A percentile compares a stretch with the other conserved stretches of the same genome.
Evolutionary conservation across 768 basidiomycete species (phyloP).

Genomic region (Gymnopilus junonius): DNA sequence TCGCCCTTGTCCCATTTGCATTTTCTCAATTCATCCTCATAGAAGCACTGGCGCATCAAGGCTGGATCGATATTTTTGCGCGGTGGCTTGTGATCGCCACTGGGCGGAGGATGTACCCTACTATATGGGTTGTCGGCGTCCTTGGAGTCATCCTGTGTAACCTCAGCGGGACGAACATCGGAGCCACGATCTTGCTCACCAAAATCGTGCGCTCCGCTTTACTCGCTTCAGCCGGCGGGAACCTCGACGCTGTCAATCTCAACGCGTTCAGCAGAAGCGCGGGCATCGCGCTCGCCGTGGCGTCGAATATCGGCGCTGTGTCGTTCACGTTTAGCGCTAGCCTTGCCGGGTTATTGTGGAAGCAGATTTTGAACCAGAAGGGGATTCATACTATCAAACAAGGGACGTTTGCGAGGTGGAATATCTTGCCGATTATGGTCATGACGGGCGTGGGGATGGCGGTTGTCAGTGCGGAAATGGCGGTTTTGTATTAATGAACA

Average conservation of each 20-base stretch:
- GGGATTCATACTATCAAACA: slow-evolving; percentile 58
- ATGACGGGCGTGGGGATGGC: slow-evolving; percentile 71
- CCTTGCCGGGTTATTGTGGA: slow-evolving; percentile 88
- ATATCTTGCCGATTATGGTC: slow-evolving; percentile 62
- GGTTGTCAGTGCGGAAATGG: slow-evolving; percentile 80
- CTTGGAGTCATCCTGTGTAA: slow-evolving; percentile 80
- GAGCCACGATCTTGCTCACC: slow-evolving; percentile 89
- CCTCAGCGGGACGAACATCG: slow-evolving; percentile 88
- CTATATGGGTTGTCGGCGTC: slow-evolving; percentile 71
- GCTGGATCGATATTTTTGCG: slow-evolving; percentile 89
- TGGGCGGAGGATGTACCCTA: slow-evolving; percentile 43
- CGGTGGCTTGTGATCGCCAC: slow-evolving; percentile 61
- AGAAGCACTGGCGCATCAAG: slow-evolving; percentile 76
- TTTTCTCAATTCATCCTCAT: slow-evolving; percentile 96
- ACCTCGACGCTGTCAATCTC: slow-evolving; percentile 54
- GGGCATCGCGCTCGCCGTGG: slow-evolving; percentile 78
- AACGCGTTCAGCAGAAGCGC: slow-evolving; percentile 78
- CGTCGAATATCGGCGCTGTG: slow-evolving; percentile 90
- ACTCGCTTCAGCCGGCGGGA: slow-evolving; percentile 54
- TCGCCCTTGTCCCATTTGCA: slow-evolving; percentile 86
- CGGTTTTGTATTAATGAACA: slow-evolving; percentile 49
- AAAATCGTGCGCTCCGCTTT: slow-evolving; percentile 63
- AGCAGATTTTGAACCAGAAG: slow-evolving; percentile 75
- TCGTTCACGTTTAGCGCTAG: slow-evolving; percentile 88
- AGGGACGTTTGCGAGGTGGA: slow-evolving; percentile 73